Evolutionary conservation across 2,329 filamentous ascomycete species (phyloP).

Genomic region (Xylariaceae sp.): DNA sequence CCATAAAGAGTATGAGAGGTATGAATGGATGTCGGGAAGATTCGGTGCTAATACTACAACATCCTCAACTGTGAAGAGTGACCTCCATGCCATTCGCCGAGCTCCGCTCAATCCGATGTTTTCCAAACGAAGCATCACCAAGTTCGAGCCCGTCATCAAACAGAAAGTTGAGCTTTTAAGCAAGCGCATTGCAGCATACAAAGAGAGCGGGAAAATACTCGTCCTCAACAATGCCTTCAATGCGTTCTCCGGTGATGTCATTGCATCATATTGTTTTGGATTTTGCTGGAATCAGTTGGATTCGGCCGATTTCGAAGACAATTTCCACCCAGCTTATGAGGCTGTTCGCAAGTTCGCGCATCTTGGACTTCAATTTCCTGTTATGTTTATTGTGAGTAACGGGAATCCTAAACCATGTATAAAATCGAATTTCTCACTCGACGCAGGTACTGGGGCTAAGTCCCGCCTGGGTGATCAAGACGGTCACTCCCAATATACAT

Average conservation of each 20-base stretch:
- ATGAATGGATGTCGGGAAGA: slow-evolving; percentile 21
- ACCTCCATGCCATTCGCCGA: slow-evolving; percentile 16
- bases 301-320: slow-evolving; percentile 7
- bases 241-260: slow-evolving; percentile 17
- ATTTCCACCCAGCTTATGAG: slow-evolving; percentile 14
- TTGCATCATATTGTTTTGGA: slow-evolving; percentile 17
- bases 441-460: slow-evolving; percentile 8
- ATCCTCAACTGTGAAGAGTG: slow-evolving; percentile 11
- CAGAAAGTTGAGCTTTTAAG: slow-evolving; percentile 19
- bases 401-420: background rate
- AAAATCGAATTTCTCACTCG: background rate
- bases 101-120: slow-evolving; percentile 19
- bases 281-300: slow-evolving; percentile 19
- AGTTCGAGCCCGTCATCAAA: slow-evolving; percentile 14
- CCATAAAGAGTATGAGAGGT: slow-evolving; percentile 17
- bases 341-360: slow-evolving; percentile 18
- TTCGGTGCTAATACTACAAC: slow-evolving; percentile 17
- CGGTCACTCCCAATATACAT: slow-evolving; percentile 13
- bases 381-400: slow-evolving; percentile 7
- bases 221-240: slow-evolving; percentile 15
- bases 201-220: background rate
- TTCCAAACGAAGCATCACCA: slow-evolving; percentile 16
- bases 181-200: slow-evolving; percentile 10
- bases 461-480: slow-evolving; percentile 5
- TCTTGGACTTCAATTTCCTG: slow-evolving; percentile 11